Conservation (phyloP, 1,139 yeast genomes). For the Zygotorulaspora mrakii region DNA sequence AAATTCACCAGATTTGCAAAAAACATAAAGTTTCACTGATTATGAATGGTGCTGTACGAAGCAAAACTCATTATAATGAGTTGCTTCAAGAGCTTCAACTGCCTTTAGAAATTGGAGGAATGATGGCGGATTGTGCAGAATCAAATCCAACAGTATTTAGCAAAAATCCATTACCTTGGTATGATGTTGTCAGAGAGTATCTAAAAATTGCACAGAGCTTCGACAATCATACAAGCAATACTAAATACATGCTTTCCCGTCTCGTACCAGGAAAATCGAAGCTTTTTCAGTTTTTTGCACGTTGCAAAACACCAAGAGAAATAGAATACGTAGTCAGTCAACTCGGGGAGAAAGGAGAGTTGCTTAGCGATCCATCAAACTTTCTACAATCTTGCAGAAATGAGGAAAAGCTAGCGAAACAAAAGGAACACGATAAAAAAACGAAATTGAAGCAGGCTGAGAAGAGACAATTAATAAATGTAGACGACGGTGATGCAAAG, state of each 20-base stretch:
- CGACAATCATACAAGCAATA: constrained; percentile 63
- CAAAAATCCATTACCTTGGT: constrained; percentile 52
- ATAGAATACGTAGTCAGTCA: constrained; percentile 35
- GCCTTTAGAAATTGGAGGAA: constrained; percentile 62
- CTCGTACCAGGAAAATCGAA: constrained; percentile 76
- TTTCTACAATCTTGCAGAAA: constrained; percentile 23
- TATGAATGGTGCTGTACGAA: constrained; percentile 72
- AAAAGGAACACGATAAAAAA: constrained; percentile 17
- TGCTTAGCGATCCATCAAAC: constrained; percentile 22
- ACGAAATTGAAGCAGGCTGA: constrained; percentile 15
- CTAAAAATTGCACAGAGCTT: constrained; percentile 50
- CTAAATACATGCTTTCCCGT: constrained; percentile 75
- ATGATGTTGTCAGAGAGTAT: constrained; percentile 52
- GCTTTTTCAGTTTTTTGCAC: constrained; percentile 55
- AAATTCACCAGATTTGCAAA: constrained; percentile 59
- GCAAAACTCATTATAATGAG: constrained; percentile 51
- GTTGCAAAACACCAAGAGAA: constrained; percentile 54
- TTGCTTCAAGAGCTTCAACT: constrained; percentile 50
- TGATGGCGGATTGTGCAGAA: constrained; percentile 94
- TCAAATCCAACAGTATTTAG: constrained; percentile 75
- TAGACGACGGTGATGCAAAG: neutral
- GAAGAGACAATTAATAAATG: constrained; percentile 6
- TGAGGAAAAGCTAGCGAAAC: constrained; percentile 22
- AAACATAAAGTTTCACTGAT: constrained; percentile 65
- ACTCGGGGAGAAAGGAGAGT: constrained; percentile 22